Conservation (phyloP, 2,329 filamentous ascomycete genomes). For the Arthrobotrys iridis region DNA sequence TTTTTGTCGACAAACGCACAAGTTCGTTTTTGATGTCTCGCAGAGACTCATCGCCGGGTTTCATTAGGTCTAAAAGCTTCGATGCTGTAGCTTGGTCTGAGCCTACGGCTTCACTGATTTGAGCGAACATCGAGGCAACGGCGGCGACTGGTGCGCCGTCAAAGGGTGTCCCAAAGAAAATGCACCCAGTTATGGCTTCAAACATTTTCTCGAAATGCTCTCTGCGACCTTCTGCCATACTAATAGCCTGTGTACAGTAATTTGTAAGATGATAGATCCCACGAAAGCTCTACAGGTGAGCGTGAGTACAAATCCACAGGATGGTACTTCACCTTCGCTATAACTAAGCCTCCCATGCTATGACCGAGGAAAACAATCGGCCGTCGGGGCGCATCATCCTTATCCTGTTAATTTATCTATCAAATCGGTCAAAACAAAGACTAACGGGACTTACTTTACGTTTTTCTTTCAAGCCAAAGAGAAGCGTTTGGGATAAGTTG, state of each 20-base stretch:
- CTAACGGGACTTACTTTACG: slow-evolving; percentile 59
- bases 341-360: slow-evolving; percentile 64
- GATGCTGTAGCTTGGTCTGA: slow-evolving; percentile 60
- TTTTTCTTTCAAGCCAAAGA: slow-evolving; percentile 60
- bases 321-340: slow-evolving; percentile 61
- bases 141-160: slow-evolving; percentile 61
- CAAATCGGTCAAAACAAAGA: too few relatives aligned
- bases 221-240: slow-evolving; percentile 60
- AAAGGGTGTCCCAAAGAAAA: slow-evolving; percentile 64
- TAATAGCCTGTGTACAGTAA: slow-evolving; percentile 16
- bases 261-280: background rate
- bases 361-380: slow-evolving; percentile 64
- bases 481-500: slow-evolving; percentile 62
- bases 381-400: slow-evolving; percentile 59
- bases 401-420: background rate
- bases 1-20: slow-evolving; percentile 60
- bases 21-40: slow-evolving; percentile 62
- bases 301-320: background rate
- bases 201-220: slow-evolving; percentile 62
- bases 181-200: slow-evolving; percentile 62
- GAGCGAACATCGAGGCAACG: slow-evolving; percentile 61
- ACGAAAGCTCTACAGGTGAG: background rate
- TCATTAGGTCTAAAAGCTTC: slow-evolving; percentile 63
- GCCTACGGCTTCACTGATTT: slow-evolving; percentile 59
- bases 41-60: slow-evolving; percentile 62